These are phyloP conservation scores for Aspergillus sp. DNA, from an alignment of 2,329 filamentous ascomycete genomes.

Conservation along the genomic window DNA sequence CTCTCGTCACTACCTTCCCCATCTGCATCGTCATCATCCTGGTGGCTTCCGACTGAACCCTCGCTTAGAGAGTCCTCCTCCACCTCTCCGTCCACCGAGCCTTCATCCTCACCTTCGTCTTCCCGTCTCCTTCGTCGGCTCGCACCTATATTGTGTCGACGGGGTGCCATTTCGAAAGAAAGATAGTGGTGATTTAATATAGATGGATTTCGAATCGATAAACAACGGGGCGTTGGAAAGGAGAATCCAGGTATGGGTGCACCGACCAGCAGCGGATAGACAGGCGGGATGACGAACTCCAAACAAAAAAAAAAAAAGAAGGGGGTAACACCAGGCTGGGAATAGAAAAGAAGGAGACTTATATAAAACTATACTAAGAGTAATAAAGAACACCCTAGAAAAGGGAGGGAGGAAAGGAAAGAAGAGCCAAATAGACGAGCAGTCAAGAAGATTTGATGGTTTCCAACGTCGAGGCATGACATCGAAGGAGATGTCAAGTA, in stretches of 20 bases:
- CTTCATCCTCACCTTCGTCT: constrained; percentile 52
- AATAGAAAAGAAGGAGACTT: not conserved
- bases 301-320: constrained; percentile 14
- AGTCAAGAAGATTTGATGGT: constrained; percentile 19
- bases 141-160: constrained; percentile 44
- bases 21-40: constrained; percentile 60
- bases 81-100: constrained; percentile 49
- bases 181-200: constrained; percentile 2
- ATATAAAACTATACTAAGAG: constrained; percentile 3
- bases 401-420: constrained; percentile 23
- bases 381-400: constrained; percentile 16
- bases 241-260: constrained; percentile 13
- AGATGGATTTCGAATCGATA: not conserved
- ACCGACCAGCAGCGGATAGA: constrained; percentile 23
- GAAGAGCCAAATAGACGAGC: constrained; percentile 12
- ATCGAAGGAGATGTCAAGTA: constrained; percentile 28
- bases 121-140: constrained; percentile 47
- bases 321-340: constrained; percentile 16
- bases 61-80: constrained; percentile 66
- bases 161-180: constrained; percentile 41
- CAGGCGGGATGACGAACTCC: constrained; percentile 15
- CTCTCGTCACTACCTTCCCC: constrained; percentile 60
- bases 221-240: not conserved
- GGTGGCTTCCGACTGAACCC: constrained; percentile 56
- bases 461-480: constrained; percentile 26